Base-by-base conservation (phyloP, 139 green algal species). In the Edaphochlamys debaryana region DNA sequence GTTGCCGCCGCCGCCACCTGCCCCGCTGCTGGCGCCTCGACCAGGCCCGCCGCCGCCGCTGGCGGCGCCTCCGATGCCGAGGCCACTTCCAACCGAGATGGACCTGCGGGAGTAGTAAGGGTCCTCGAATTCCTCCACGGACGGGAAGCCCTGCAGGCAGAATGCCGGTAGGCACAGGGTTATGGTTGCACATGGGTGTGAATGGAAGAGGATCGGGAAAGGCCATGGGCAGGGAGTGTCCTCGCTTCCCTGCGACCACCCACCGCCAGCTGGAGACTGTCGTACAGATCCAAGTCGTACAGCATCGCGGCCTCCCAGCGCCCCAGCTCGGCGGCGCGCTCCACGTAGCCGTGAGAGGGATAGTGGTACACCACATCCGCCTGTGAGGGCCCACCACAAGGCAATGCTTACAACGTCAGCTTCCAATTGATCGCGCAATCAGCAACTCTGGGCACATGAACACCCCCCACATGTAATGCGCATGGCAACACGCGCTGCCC, bases 211-310 rank as follows among this genome's bases (percentile, higher is more conserved):
- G n/a, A n/a, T n/a, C n/a, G n/a, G n/a, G n/a, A n/a, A n/a, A n/a
- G n/a, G n/a, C n/a, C n/a, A n/a, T n/a, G n/a, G n/a, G n/a, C n/a
- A n/a, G n/a, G n/a, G n/a, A n/a, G n/a, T n/a, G n/a, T n/a, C n/a
- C n/a, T n/a, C n/a, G n/a, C n/a, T n/a, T n/a, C n/a, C n/a, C n/a
- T n/a, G n/a, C n/a, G n/a, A n/a, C n/a, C 45, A 54, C 11, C 45
- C 38, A 45, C 60, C 20, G 30, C 38, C 23, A 81, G 30, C 63
- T 73, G 62, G 32, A 74, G 32, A 42, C 76, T 82, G 76, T 69
- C 41, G 76, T 82, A 82, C 60, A 82, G n/a, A 30, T 82, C 62
- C 42, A 73, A n/a, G 32, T 82, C 76, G 42, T 73, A 73, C 76
- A 82, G 40, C 63, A 73, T 73, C 20, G 63, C 42, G 3, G 76